Evolutionary conservation across 1,284 basidiomycete genomes (phyloP).

Genomic region (Malassezia yamatoensis): DNA sequence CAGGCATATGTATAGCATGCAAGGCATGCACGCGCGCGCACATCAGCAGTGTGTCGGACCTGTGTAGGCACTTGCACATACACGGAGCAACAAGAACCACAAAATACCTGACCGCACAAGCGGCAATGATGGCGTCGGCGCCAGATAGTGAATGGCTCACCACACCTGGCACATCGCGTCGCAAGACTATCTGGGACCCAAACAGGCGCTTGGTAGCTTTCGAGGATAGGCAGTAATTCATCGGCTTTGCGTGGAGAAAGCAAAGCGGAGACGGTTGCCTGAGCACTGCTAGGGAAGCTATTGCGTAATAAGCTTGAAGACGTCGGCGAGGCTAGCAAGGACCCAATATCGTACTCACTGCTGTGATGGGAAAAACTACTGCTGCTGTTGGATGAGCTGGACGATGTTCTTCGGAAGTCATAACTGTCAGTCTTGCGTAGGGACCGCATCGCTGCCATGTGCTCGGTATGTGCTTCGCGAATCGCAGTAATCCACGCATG

Average conservation of each 20-base stretch:
- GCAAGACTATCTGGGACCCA: conserved; percentile 82
- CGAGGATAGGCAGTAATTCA: conserved; percentile 52
- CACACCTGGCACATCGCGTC: conserved; percentile 71
- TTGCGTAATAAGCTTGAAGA: background rate
- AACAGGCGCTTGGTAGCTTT: conserved; percentile 78
- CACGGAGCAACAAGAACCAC: conserved; percentile 57
- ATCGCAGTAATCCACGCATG: conserved; percentile 38
- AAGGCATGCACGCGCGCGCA: conserved; percentile 6
- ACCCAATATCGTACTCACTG: background rate
- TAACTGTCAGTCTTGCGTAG: conserved; percentile 28
- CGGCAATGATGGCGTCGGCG: conserved; percentile 78
- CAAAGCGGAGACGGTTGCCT: background rate
- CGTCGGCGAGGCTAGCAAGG: background rate
- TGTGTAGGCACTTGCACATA: conserved; percentile 6
- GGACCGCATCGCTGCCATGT: conserved; percentile 34
- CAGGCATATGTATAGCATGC: conserved; percentile 14
- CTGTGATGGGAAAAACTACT: conserved; percentile 1
- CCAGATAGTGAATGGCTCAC: conserved; percentile 65
- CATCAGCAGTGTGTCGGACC: background rate
- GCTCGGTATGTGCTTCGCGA: conserved; percentile 38
- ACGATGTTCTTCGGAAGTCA: conserved; percentile 14
- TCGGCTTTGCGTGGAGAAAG: conserved; percentile 14
- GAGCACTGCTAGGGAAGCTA: background rate
- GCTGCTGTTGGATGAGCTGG: conserved; percentile 14
- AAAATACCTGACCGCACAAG: conserved; percentile 76